Evolutionary conservation across 2,329 filamentous ascomycete species (phyloP), one percentile per base, ranked within the genome.

Genomic region (Zelopaecilomyces penicillatus): DNA sequence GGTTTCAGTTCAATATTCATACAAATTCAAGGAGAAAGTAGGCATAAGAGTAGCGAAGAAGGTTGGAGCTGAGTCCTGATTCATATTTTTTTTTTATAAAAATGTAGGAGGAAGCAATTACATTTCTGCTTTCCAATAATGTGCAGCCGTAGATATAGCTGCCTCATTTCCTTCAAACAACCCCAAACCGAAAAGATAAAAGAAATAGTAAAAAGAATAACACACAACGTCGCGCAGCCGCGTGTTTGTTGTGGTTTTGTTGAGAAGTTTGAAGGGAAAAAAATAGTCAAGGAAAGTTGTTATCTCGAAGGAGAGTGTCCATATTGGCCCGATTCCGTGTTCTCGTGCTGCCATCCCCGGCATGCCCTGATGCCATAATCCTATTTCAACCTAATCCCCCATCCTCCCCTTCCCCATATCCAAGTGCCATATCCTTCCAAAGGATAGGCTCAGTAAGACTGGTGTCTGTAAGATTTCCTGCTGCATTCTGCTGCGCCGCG

Each of bases 401-500:
- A 47, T 42, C 30, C n/a, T 37, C 45, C 36, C 45, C 8, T n/a
- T 47, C 39, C n/a, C 39, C 45, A 41, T 47, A 45, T 39, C 31
- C 45, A 47, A 45, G 41, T 44, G 38, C 36, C 32, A 38, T 48
- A 43, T 39, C 46, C 37, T 42, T 48, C 43, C 27, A 46, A 36
- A 42, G 34, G 44, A 41, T 34, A 47, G 39, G 34, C 33, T 36
- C 35, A 37, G 26, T 39, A 30, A 43, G 46, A 48, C 46, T 48
- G 46, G 46, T 30, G 43, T 43, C 46, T 42, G 42, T 45, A 45
- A 31, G 40, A 30, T 29, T 45, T 42, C 46, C 39, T 48, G 41
- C 34, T 41, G 45, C 38, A 42, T 34, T 46, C 36, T 41, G 43
- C 37, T 38, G 39, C 42, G 42, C 45, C 42, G 29, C 38, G 33